Conservation (phyloP, 805 yeast species). For the Helenozyma rhizophorensis region DNA sequence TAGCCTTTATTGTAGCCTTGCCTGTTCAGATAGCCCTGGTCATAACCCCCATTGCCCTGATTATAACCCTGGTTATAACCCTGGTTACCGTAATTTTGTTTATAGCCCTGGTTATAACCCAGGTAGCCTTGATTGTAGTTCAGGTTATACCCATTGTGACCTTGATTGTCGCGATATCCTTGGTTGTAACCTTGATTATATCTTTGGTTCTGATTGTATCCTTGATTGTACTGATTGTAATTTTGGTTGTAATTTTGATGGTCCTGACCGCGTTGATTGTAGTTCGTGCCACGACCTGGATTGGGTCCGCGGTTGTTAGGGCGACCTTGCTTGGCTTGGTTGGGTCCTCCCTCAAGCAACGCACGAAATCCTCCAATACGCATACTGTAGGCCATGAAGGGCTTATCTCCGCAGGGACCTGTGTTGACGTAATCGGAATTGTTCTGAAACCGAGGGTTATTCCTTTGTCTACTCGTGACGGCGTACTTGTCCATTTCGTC, state of each 20-base stretch:
- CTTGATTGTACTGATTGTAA: constrained; percentile 5
- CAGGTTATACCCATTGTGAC: constrained; percentile 2
- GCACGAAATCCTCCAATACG: constrained; percentile 39
- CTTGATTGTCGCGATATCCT: constrained; percentile 1
- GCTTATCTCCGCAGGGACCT: constrained; percentile 37
- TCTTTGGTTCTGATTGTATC: constrained; percentile 6
- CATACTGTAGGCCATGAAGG: constrained; percentile 26
- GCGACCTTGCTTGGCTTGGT: constrained; percentile 10
- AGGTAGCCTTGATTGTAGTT: constrained; percentile 1
- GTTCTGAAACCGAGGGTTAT: constrained; percentile 12
- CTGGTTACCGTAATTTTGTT: not conserved
- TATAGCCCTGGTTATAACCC: not conserved
- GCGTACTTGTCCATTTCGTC: constrained; percentile 66
- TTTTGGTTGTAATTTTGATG: constrained; percentile 2
- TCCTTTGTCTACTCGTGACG: constrained; percentile 42
- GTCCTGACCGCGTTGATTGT: constrained; percentile 4
- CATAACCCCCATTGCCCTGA: constrained; percentile 1
- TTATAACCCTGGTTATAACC: constrained; percentile 4
- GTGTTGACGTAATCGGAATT: constrained; percentile 30
- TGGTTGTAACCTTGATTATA: constrained; percentile 16
- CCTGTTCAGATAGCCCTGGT: not conserved
- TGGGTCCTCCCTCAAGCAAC: constrained; percentile 12
- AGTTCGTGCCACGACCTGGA: constrained; percentile 7
- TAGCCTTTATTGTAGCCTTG: constrained; percentile 6
- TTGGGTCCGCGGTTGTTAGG: constrained; percentile 5